Evolutionary conservation across 768 basidiomycete genomes (phyloP).

Genomic region (Tricholoma terreum): DNA sequence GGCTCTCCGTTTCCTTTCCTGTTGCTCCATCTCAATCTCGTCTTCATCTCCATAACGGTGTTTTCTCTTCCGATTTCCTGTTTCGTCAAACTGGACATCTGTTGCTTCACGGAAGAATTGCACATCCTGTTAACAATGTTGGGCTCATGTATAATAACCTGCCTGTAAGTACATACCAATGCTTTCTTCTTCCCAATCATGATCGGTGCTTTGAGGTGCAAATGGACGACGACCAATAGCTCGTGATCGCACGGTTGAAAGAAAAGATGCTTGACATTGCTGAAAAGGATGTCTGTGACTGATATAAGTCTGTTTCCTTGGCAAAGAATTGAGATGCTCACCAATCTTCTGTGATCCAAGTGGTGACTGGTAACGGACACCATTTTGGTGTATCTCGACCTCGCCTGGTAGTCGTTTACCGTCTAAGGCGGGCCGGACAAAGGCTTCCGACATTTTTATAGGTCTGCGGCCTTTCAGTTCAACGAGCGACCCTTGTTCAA

Average conservation of each 20-base stretch:
- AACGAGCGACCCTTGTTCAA: slow-evolving; percentile 87
- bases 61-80: slow-evolving; percentile 97
- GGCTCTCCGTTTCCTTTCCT: slow-evolving; percentile 87
- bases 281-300: slow-evolving; percentile 81
- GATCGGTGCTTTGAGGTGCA: slow-evolving; percentile 92
- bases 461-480: slow-evolving; percentile 90
- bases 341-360: slow-evolving; percentile 90
- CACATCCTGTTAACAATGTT: slow-evolving; percentile 60
- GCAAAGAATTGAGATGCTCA: slow-evolving; percentile 34
- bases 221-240: slow-evolving; percentile 88
- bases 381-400: slow-evolving; percentile 97
- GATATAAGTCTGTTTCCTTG: neutral
- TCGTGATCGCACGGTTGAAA: slow-evolving; percentile 99
- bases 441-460: slow-evolving; percentile 84
- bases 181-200: slow-evolving; percentile 99
- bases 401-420: slow-evolving; percentile 96
- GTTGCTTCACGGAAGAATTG: slow-evolving; percentile 99
- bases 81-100: slow-evolving; percentile 97
- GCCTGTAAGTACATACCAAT: slow-evolving; percentile 51
- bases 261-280: slow-evolving; percentile 97
- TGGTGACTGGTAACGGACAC: slow-evolving; percentile 87
- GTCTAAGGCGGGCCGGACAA: slow-evolving; percentile 90
- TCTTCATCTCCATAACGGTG: slow-evolving; percentile 98
- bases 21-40: slow-evolving; percentile 98
- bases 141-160: slow-evolving; percentile 3